phyloP scores from a whole-genome alignment of 2,329 filamentous ascomycete genomes.

The Mariannaea sp. region DNA sequence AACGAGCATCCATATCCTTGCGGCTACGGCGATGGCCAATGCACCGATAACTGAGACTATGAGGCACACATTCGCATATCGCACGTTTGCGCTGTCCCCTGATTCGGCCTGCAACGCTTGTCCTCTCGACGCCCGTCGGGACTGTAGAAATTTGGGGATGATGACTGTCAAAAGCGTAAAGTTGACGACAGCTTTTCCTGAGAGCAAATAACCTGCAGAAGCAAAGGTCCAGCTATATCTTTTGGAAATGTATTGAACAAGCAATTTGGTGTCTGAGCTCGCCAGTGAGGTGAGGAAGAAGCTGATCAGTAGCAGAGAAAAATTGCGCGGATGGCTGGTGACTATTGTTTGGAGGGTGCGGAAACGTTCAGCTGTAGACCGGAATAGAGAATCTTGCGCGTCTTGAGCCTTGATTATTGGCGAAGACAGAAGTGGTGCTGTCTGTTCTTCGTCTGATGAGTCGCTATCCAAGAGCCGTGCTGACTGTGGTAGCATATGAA shows the following conservation, averaged over 20 bases:
- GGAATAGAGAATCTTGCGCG: conserved; percentile 19
- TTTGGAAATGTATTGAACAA: conserved; percentile 57
- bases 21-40: conserved; percentile 47
- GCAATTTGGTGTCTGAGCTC: conserved; percentile 56
- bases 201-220: conserved; percentile 53
- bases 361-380: conserved; percentile 28
- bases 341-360: conserved; percentile 42
- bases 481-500: conserved; percentile 23
- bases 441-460: conserved; percentile 39
- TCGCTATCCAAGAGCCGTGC: neutral
- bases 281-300: conserved; percentile 55
- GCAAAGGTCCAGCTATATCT: conserved; percentile 54
- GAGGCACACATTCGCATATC: conserved; percentile 28
- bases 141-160: conserved; percentile 46
- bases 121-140: neutral
- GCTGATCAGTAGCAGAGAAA: conserved; percentile 48
- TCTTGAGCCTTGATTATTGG: conserved; percentile 45
- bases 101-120: neutral
- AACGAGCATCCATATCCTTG: conserved; percentile 47
- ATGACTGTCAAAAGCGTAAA: conserved; percentile 50
- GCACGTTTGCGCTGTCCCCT: conserved; percentile 28
- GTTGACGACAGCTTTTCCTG: conserved; percentile 54
- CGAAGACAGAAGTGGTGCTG: conserved; percentile 46
- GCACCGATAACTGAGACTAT: conserved; percentile 44
- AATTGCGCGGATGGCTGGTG: conserved; percentile 47